Percentiles rank a stretch among this genome's conserved stretches.
These are phyloP conservation scores for Suillus clintonianus DNA, from an alignment of 768 basidiomycete species.

Conservation along the genomic window DNA sequence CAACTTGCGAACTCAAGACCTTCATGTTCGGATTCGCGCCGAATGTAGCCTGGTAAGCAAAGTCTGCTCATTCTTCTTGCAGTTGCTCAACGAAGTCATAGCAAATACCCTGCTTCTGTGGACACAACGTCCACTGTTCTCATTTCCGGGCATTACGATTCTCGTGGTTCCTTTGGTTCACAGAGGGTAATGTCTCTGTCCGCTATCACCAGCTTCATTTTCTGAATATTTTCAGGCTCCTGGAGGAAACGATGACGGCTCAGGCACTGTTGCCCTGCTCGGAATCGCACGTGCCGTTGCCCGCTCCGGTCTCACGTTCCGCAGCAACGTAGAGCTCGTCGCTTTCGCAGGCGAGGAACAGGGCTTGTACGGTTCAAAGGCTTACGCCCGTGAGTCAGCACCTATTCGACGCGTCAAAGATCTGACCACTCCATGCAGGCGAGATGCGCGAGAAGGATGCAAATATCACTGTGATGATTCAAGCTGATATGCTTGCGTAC, in stretches of 20 bases:
- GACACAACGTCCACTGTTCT: slow-evolving; percentile 68
- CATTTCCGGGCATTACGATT: slow-evolving; percentile 88
- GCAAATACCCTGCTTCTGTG: slow-evolving; percentile 57
- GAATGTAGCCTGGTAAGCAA: slow-evolving; percentile 79
- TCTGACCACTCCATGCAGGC: slow-evolving; percentile 36
- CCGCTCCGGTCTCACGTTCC: slow-evolving; percentile 66
- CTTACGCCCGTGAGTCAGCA: slow-evolving; percentile 71
- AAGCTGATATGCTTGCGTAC: slow-evolving; percentile 93
- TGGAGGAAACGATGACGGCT: slow-evolving; percentile 66
- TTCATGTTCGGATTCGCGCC: slow-evolving; percentile 81
- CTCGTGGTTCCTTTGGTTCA: slow-evolving; percentile 87
- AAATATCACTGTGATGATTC: slow-evolving; percentile 81
- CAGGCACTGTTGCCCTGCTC: slow-evolving; percentile 70
- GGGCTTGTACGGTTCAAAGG: slow-evolving; percentile 75
- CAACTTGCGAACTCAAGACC: slow-evolving; percentile 61
- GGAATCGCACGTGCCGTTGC: slow-evolving; percentile 78
- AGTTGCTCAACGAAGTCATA: slow-evolving; percentile 23
- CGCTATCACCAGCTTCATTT: neutral
- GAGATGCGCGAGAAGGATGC: slow-evolving; percentile 57
- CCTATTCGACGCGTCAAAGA: neutral
- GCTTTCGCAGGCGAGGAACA: slow-evolving; percentile 94
- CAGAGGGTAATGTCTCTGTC: slow-evolving; percentile 35
- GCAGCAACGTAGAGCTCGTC: slow-evolving; percentile 75
- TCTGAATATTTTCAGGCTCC: slow-evolving; percentile 27
- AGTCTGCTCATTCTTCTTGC: neutral